These are phyloP conservation scores for Aegilops sharonensis DNA, from an alignment of 176 grass and related monocot species.

Conservation along the genomic window DNA sequence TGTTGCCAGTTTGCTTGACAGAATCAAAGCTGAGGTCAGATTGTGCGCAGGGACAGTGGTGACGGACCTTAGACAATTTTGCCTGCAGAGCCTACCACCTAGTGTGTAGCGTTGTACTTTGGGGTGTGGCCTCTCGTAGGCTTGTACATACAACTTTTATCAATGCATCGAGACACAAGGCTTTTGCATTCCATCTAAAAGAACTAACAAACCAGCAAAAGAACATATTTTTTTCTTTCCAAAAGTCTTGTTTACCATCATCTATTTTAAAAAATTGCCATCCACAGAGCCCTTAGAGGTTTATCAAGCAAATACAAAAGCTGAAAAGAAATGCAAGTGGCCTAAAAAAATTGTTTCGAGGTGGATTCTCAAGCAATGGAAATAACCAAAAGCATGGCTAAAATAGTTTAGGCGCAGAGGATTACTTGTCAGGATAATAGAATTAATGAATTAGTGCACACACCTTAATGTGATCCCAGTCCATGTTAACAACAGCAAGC, in stretches of 20 bases:
- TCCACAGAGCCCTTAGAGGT: neutral
- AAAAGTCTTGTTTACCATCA: neutral
- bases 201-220: neutral
- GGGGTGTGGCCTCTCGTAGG: neutral
- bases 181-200: neutral
- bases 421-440: neutral
- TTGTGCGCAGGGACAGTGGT: neutral
- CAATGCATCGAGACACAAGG: neutral
- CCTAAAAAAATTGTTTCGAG: neutral
- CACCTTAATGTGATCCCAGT: slow-evolving; percentile 94
- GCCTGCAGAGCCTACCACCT: neutral
- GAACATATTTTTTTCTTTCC: neutral
- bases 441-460: slow-evolving; percentile 3
- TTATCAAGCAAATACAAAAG: neutral
- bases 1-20: neutral
- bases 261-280: neutral
- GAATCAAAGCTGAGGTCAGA: neutral
- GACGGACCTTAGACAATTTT: neutral
- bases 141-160: neutral
- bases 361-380: neutral
- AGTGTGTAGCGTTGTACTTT: neutral
- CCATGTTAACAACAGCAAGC: slow-evolving; percentile 91
- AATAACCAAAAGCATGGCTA: slow-evolving; percentile 15
- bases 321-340: neutral
- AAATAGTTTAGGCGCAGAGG: neutral